phyloP scores from a whole-genome alignment of 1,139 yeast species.

The Entelexis sorbosivorans region DNA sequence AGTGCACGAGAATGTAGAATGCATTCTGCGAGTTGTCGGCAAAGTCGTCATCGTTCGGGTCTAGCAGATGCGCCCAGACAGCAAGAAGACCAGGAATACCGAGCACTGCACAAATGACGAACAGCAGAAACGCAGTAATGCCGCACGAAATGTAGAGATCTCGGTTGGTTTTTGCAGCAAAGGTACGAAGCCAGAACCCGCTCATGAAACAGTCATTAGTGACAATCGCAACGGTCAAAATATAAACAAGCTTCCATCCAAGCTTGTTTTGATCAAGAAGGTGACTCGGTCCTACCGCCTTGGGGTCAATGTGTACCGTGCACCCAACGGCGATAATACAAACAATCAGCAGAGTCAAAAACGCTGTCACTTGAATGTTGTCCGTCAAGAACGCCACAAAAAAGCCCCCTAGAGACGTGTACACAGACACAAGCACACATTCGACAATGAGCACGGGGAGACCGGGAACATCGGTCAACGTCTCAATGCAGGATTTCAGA shows the following conservation, averaged over 20 bases:
- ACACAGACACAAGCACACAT: constrained; percentile 75
- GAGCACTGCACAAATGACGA: constrained; percentile 54
- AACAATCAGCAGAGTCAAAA: constrained; percentile 53
- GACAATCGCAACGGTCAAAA: constrained; percentile 71
- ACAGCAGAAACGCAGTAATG: constrained; percentile 57
- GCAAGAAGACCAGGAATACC: constrained; percentile 82
- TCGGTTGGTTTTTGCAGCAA: constrained; percentile 69
- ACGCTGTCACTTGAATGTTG: constrained; percentile 71
- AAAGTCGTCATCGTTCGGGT: constrained; percentile 32
- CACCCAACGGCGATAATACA: constrained; percentile 75
- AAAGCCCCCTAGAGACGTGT: constrained; percentile 85
- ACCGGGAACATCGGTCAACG: constrained; percentile 70
- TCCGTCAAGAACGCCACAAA: constrained; percentile 82
- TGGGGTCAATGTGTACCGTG: constrained; percentile 57
- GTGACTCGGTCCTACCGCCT: constrained; percentile 54
- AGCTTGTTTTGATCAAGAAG: constrained; percentile 51
- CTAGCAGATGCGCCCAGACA: constrained; percentile 74
- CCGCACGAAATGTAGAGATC: constrained; percentile 68
- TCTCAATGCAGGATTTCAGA: constrained; percentile 58
- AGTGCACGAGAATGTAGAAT: constrained; percentile 55
- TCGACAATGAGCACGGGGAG: constrained; percentile 77
- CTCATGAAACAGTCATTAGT: constrained; percentile 85
- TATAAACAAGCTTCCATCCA: constrained; percentile 85
- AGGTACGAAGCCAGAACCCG: constrained; percentile 90
- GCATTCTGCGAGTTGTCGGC: constrained; percentile 50